These are phyloP conservation scores for Amauroascus verrucosus DNA, from an alignment of 2,329 filamentous ascomycete genomes.

Conservation along the genomic window DNA sequence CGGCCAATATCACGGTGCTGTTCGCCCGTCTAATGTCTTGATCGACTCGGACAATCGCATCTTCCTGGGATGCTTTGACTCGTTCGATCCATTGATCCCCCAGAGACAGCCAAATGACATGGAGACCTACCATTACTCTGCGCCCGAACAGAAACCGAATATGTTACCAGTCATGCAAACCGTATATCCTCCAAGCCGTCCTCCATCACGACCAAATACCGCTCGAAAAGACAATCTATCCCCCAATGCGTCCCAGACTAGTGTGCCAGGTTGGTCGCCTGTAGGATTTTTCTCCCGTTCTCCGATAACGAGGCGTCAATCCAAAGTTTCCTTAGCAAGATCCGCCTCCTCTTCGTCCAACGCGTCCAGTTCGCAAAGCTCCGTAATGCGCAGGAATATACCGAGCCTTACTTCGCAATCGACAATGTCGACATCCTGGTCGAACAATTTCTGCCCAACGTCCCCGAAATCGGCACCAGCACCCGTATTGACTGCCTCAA, in stretches of 20 bases:
- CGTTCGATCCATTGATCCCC: conserved; percentile 44
- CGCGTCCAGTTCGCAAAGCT: conserved; percentile 1
- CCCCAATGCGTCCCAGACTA: not conserved
- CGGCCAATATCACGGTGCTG: conserved; percentile 46
- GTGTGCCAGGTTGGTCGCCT: not conserved
- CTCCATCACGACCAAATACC: not conserved
- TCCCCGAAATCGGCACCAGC: not conserved
- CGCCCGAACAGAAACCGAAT: conserved; percentile 45
- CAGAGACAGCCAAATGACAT: conserved; percentile 45
- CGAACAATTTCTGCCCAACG: not conserved
- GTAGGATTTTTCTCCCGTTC: not conserved
- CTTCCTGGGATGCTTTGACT: conserved; percentile 49
- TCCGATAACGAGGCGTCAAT: conserved; percentile 2
- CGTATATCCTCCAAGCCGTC: not conserved
- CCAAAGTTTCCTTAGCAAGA: not conserved
- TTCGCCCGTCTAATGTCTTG: conserved; percentile 51
- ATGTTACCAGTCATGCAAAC: not conserved
- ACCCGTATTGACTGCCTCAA: not conserved
- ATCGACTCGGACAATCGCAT: conserved; percentile 48
- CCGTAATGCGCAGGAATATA: conserved; percentile 2
- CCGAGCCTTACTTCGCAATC: conserved; percentile 8
- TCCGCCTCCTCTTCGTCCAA: conserved; percentile 1
- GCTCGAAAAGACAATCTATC: not conserved
- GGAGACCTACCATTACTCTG: conserved; percentile 50
- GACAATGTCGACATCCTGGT: not conserved